Base-by-base conservation (phyloP, 164 flowering plant genomes). In the Macadamia tetraphylla region DNA sequence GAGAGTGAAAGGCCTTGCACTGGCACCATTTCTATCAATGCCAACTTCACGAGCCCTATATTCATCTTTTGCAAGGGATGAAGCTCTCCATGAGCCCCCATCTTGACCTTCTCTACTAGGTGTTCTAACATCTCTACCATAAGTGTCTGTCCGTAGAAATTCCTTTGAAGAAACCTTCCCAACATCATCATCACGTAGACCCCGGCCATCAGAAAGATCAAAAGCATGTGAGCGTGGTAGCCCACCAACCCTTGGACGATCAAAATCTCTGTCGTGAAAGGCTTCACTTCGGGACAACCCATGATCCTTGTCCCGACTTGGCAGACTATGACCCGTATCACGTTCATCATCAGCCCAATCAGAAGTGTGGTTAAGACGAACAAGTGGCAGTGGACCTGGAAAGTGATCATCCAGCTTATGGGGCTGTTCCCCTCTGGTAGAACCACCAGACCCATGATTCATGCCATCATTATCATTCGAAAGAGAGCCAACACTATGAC, bases 311-410 rank as follows among this genome's bases (percentile, higher is more conserved):
- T 79, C 80, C 71, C 85, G 71, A 53, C 83, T 89, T 5, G 75
- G 62, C 46, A 87, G 46, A 58, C 82, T 80, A 75, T 76, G 80
- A 73, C 97, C 76, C 1, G 97, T 90, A 70, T 94, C 98, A 60
- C 98, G 90, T 69, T 94, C 98, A 78, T 94, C 98, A 75, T 94
- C 98, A 44, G 92, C 97, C 98, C 98, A 94, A 71, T 94, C 97
- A 68, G 93, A 90, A 51, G 91, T 85, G 12, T 91, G 92, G 60
- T 81, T 82, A 74, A 90, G 64, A 51, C 81, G 80, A 59, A 92
- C 91, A 46, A 87, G 70, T 14, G 96, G 93, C 35, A 94, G 61
- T 6, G 96, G 94, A 49, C 82, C 85, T 14, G 88, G 83, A 76
- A 88, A 81, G 64, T 68, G 75, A 7, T 82, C 85, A 29, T 85